Conservation (phyloP, 352 stramenopile genomes). For the Pythium plurisporium region DNA sequence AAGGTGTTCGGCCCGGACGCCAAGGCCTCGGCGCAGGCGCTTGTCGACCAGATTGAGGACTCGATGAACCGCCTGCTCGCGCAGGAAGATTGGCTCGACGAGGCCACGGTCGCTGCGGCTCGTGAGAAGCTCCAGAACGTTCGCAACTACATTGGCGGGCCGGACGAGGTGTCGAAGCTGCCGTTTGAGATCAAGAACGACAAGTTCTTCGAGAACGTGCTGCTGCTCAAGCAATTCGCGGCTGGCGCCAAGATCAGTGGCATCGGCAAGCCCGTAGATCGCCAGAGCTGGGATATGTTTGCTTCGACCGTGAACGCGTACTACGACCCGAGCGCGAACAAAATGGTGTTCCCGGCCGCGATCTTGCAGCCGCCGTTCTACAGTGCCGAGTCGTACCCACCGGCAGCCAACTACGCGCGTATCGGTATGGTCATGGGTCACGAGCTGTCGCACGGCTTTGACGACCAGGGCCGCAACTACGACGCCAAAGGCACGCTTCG, state of each 20-base stretch:
- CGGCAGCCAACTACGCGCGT: slow-evolving; percentile 89
- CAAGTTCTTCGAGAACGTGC: slow-evolving; percentile 54
- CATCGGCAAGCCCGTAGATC: slow-evolving; percentile 47
- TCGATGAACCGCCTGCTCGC: slow-evolving; percentile 75
- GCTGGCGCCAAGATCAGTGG: slow-evolving; percentile 26
- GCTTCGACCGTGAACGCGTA: slow-evolving; percentile 91
- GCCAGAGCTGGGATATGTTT: slow-evolving; percentile 83
- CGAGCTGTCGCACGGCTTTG: slow-evolving; percentile 93
- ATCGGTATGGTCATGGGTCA: slow-evolving; percentile 93
- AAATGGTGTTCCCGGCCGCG: slow-evolving; percentile 92
- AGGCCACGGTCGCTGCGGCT: slow-evolving; percentile 69
- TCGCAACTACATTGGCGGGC: slow-evolving; percentile 68
- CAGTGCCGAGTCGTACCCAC: slow-evolving; percentile 69
- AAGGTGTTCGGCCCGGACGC: slow-evolving; percentile 74
- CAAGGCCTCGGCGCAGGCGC: slow-evolving; percentile 67
- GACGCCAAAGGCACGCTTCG: slow-evolving; percentile 80
- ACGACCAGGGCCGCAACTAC: slow-evolving; percentile 90
- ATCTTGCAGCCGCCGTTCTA: slow-evolving; percentile 89
- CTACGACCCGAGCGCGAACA: slow-evolving; percentile 62
- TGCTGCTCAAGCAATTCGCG: slow-evolving; percentile 32
- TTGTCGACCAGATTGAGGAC: slow-evolving; percentile 85
- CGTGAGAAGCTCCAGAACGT: slow-evolving; percentile 90
- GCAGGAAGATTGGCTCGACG: slow-evolving; percentile 88
- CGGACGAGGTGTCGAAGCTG: slow-evolving; percentile 37
- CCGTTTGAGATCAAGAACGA: slow-evolving; percentile 48